Base-by-base conservation (phyloP, 495 filamentous ascomycete genomes). In the Penicillium goetzii region DNA sequence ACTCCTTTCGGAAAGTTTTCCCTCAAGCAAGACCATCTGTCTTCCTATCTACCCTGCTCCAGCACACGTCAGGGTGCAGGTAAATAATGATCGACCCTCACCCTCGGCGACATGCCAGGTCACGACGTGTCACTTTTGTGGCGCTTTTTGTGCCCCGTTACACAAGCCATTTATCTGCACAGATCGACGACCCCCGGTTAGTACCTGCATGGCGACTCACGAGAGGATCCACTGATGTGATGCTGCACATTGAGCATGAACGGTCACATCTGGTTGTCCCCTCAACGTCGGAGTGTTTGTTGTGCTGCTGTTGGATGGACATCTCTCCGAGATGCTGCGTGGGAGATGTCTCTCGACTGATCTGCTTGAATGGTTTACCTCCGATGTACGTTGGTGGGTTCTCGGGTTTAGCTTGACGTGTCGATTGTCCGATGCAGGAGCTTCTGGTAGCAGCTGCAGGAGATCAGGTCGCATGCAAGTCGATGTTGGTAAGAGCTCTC, bases 111-210 rank as follows among this genome's bases (percentile, higher is more conserved):
- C 53, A 54, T 61, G 30, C 50, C 61, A 15, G 9, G 30, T 36
- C 33, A 63, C 14, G 70, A 72, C 61, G 49, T 59, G 56, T 72
- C 70, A 66, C 45, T 72, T 67, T 30, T n/a, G 61, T 57, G 64
- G 61, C 62, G 60, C 49, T 61, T 40, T 60, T 61, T 63, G 67
- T 54, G 17, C 60, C 38, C 55, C 47, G 68, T 71, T 59, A 47
- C 63, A 72, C 70, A 66, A 56, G 58, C 59, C 65, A 47, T 47
- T 12, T 14, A 56, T 62, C 45, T 69, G 62, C 59, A 66, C n/a
- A 23, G 56, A 70, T 68, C 53, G 38, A 64, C 67, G 21, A 30
- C 59, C 43, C 59, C 43, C 59, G 32, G 51, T 56, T 23, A 33
- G 69, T 66, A 58, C 65, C 69, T 66, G 66, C 63, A 55, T 68